A percentile compares a stretch with the other conserved stretches of the same genome.
phyloP scores from a whole-genome alignment of 2,329 filamentous ascomycete species.

The Pyricularia sp. region DNA sequence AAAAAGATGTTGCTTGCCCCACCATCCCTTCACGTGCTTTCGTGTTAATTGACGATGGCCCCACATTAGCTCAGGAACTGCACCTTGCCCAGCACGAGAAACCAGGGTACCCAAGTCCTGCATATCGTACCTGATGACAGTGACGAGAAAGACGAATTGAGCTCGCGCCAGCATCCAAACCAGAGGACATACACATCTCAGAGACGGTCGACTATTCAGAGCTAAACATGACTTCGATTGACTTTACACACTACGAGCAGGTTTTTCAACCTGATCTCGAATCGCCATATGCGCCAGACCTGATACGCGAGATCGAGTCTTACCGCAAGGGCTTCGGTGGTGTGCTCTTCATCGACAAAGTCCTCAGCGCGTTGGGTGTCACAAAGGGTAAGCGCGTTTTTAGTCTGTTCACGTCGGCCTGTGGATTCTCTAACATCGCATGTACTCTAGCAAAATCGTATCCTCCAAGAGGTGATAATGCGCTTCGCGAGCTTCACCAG shows the following conservation, averaged over 20 bases:
- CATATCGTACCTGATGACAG: not conserved
- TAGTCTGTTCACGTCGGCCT: not conserved
- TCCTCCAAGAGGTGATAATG: constrained; percentile 61
- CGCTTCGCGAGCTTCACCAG: constrained; percentile 60
- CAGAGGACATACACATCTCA: not conserved
- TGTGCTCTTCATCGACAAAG: constrained; percentile 69
- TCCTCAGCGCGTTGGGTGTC: constrained; percentile 61
- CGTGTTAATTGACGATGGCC: constrained; percentile 2
- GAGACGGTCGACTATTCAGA: no score
- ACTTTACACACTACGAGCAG: constrained; percentile 57
- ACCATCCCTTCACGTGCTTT: constrained; percentile 6
- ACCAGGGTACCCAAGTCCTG: not conserved
- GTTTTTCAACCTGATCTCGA: constrained; percentile 55
- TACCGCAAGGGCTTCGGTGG: constrained; percentile 61
- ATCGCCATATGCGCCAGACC: constrained; percentile 52
- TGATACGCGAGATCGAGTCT: constrained; percentile 53
- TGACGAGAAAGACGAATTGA: not conserved
- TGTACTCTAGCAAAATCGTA: constrained; percentile 49
- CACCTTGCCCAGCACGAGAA: not conserved
- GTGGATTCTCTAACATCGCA: constrained; percentile 3
- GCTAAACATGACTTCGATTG: constrained; percentile 28
- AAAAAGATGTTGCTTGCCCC: not conserved
- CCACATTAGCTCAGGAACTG: not conserved
- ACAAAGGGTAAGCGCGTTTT: constrained; percentile 45
- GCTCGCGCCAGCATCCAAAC: not conserved